Conservation (phyloP, 495 filamentous ascomycete genomes). For the Penicillium roqueforti region DNA sequence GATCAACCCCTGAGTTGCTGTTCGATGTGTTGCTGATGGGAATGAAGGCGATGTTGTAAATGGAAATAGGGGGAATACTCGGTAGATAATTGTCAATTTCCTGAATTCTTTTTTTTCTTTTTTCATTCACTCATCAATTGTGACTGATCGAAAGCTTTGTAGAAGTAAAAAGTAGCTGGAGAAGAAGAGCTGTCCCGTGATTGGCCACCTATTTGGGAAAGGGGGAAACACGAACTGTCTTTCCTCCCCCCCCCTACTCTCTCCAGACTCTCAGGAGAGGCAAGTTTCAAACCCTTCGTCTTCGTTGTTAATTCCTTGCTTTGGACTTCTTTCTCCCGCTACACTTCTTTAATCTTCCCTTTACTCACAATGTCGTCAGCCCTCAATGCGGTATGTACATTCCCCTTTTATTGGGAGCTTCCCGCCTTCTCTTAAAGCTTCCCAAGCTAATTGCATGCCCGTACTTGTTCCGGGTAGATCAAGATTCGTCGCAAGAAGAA, state of each 20-base stretch:
- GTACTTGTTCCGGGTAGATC: slow-evolving; percentile 50
- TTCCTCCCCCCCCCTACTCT: slow-evolving; percentile 16
- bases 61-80: not conserved
- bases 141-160: slow-evolving; percentile 5
- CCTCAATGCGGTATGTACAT: slow-evolving; percentile 55
- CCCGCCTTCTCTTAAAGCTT: slow-evolving; percentile 31
- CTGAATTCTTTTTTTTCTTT: not conserved
- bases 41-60: not conserved
- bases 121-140: not conserved
- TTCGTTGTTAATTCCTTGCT: slow-evolving; percentile 20
- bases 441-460: slow-evolving; percentile 23
- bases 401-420: slow-evolving; percentile 36
- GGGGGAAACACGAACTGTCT: slow-evolving; percentile 33
- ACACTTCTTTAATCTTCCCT: slow-evolving; percentile 22
- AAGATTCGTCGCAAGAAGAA: slow-evolving; percentile 99
- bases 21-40: not conserved
- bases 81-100: not conserved
- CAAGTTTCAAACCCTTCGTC: slow-evolving; percentile 19
- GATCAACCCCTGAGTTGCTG: slow-evolving; percentile 30
- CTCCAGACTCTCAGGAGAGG: slow-evolving; percentile 17
- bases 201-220: slow-evolving; percentile 28
- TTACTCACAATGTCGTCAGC: slow-evolving; percentile 56
- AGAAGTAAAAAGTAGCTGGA: slow-evolving; percentile 17
- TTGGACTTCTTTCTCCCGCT: slow-evolving; percentile 12
- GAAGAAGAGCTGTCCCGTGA: slow-evolving; percentile 19